These are phyloP conservation scores for Suillus subaureus DNA, from an alignment of 768 basidiomycete species.

Conservation along the genomic window DNA sequence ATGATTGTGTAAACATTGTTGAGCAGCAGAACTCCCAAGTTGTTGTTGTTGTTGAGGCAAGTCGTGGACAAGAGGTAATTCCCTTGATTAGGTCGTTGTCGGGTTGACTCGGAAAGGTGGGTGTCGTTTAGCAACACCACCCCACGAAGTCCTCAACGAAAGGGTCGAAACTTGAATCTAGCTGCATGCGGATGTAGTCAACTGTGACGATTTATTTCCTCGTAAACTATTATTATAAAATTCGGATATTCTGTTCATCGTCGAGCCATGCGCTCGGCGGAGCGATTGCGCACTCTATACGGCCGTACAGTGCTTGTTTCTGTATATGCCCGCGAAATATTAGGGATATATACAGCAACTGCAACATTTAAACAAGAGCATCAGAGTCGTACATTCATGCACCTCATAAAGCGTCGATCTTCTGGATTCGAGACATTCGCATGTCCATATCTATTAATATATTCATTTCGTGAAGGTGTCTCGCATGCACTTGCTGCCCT, in stretches of 20 bases:
- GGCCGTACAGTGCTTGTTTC: background rate
- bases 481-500: background rate
- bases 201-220: background rate
- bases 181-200: background rate
- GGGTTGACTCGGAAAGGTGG: background rate
- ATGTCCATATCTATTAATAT: background rate
- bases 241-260: background rate
- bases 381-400: background rate
- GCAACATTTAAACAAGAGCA: background rate
- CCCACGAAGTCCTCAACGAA: background rate
- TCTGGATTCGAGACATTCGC: background rate
- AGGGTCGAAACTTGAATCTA: slow-evolving; percentile 2
- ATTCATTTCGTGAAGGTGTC: background rate
- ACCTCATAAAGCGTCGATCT: background rate
- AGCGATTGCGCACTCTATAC: background rate
- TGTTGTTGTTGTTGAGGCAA: slow-evolving; percentile 3
- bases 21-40: background rate
- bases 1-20: background rate
- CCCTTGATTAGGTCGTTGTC: background rate
- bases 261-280: background rate
- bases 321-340: background rate
- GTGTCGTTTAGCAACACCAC: slow-evolving; percentile 5
- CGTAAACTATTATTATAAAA: slow-evolving; percentile 1
- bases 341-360: background rate
- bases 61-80: slow-evolving; percentile 1